Conservation (phyloP, 306 rosid species). For the Trifolium fragiferum region DNA sequence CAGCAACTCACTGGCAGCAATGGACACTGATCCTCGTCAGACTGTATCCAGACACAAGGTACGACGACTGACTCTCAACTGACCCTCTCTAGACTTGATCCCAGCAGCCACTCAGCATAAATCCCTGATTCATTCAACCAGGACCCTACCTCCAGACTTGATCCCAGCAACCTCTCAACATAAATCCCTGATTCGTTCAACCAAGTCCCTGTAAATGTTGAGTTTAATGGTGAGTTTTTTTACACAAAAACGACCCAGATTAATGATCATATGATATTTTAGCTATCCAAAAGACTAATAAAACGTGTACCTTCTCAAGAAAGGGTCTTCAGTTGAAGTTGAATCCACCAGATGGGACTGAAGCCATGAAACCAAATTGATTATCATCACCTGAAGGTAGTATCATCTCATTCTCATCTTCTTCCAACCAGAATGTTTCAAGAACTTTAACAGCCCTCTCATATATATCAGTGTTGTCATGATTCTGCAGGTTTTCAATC, state of each 20-base stretch:
- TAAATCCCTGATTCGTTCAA: slow-evolving; percentile 40
- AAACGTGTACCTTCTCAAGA: slow-evolving; percentile 36
- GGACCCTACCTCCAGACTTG: slow-evolving; percentile 49
- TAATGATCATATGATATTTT: not conserved
- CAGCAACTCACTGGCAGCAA: slow-evolving; percentile 56
- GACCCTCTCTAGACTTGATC: slow-evolving; percentile 43
- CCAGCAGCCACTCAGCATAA: slow-evolving; percentile 48
- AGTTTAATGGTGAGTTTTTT: not conserved
- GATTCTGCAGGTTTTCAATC: slow-evolving; percentile 81
- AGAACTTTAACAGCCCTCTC: slow-evolving; percentile 85
- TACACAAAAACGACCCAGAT: slow-evolving; percentile 7
- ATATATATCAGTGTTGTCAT: slow-evolving; percentile 81
- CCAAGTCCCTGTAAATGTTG: slow-evolving; percentile 49
- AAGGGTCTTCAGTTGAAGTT: slow-evolving; percentile 66
- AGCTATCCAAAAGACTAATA: not conserved
- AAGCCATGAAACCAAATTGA: slow-evolving; percentile 51
- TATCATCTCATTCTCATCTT: slow-evolving; percentile 70
- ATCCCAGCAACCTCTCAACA: slow-evolving; percentile 51
- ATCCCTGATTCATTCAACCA: slow-evolving; percentile 39
- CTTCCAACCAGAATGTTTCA: slow-evolving; percentile 80
- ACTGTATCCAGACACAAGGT: slow-evolving; percentile 65
- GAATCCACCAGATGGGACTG: slow-evolving; percentile 79
- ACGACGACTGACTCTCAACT: slow-evolving; percentile 47
- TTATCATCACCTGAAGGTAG: slow-evolving; percentile 57
- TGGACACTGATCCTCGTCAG: slow-evolving; percentile 66